These are phyloP conservation scores for Evansstolkia leycettana DNA, from an alignment of 495 filamentous ascomycete species.

Conservation along the genomic window DNA sequence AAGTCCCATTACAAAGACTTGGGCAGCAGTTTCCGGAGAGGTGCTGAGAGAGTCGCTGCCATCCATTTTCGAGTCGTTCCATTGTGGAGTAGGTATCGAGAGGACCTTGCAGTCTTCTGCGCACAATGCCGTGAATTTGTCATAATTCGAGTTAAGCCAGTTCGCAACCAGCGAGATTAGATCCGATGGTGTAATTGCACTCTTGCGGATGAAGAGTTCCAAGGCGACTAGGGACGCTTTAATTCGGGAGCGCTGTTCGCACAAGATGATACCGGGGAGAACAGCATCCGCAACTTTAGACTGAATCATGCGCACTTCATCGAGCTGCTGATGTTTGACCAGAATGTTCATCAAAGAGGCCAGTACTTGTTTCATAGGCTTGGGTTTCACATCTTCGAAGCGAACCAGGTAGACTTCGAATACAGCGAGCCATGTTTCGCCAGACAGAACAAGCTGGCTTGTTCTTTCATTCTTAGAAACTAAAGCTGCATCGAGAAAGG, in stretches of 20 bases:
- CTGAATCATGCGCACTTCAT: constrained; percentile 10
- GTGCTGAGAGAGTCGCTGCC: constrained; percentile 1
- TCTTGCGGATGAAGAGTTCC: constrained; percentile 29
- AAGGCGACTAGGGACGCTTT: constrained; percentile 30
- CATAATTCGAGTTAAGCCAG: constrained; percentile 22
- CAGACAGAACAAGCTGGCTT: constrained; percentile 30
- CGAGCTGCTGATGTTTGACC: constrained; percentile 30
- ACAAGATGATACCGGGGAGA: constrained; percentile 25
- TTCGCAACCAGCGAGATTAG: constrained; percentile 16
- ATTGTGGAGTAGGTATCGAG: constrained; percentile 10
- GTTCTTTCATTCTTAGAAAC: constrained; percentile 21
- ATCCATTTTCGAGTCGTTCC: constrained; percentile 4
- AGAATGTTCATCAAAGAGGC: constrained; percentile 42
- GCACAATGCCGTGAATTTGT: constrained; percentile 18
- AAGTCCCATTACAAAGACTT: constrained; percentile 24
- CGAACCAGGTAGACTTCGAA: constrained; percentile 63
- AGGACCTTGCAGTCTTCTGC: constrained; percentile 20
- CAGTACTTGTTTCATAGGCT: constrained; percentile 64
- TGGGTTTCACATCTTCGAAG: constrained; percentile 60
- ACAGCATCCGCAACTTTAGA: constrained; percentile 13
- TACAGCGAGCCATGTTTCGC: constrained; percentile 40
- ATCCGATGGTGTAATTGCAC: constrained; percentile 17
- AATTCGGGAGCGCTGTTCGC: constrained; percentile 26
- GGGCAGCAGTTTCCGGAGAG: constrained; percentile 12
- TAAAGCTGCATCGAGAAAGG: constrained; percentile 33